phyloP scores from a whole-genome alignment of 306 rosid species.

The Dicorynia guianensis region DNA sequence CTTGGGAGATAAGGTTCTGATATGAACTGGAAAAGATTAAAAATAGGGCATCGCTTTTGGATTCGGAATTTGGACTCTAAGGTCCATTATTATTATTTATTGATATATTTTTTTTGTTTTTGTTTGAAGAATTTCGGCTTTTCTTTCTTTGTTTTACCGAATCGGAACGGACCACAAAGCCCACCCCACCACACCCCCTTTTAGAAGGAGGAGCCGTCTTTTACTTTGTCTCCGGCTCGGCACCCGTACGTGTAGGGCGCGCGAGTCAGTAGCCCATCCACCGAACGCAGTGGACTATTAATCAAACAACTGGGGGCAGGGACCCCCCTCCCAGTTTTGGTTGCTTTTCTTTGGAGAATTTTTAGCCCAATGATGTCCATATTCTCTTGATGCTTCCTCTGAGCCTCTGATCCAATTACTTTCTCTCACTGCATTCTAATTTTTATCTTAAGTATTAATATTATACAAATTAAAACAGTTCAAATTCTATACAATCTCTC shows the following conservation, averaged over 20 bases:
- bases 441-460: too few species aligned
- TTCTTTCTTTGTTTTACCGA: background rate
- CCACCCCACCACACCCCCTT: constrained; percentile 41
- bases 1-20: constrained; percentile 51
- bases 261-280: constrained; percentile 47
- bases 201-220: background rate
- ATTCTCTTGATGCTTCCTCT: background rate
- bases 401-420: background rate
- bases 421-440: too few species aligned
- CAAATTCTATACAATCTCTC: too few species aligned
- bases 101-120: background rate
- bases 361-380: constrained; percentile 38
- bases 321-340: constrained; percentile 11
- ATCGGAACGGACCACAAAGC: constrained; percentile 45
- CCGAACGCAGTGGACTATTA: constrained; percentile 35
- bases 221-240: background rate
- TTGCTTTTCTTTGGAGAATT: background rate
- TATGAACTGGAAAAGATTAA: constrained; percentile 4
- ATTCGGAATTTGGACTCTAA: constrained; percentile 56
- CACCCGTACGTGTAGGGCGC: constrained; percentile 34
- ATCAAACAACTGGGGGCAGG: background rate
- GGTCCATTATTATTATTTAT: constrained; percentile 65
- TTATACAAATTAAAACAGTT: too few species aligned
- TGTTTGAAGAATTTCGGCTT: background rate
- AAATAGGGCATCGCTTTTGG: constrained; percentile 40